A percentile compares a stretch with the other conserved stretches of the same genome.
Evolutionary conservation across 306 rosid species (phyloP).

Genomic region (Medicago lupulina): DNA sequence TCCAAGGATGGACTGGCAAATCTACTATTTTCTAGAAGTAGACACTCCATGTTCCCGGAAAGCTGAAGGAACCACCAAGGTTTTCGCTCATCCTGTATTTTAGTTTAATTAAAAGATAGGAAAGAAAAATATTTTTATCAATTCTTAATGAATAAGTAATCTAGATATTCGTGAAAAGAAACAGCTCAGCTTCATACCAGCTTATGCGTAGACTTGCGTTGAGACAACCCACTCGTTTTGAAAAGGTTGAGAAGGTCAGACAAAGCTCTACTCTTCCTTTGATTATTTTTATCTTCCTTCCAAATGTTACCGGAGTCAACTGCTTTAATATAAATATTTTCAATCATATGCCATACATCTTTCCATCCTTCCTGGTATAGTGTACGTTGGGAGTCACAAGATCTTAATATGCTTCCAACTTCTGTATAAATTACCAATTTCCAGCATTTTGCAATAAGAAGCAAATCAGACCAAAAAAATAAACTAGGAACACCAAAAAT

Average conservation of each 20-base stretch:
- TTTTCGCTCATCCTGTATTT: constrained; percentile 61
- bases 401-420: constrained; percentile 42
- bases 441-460: background rate
- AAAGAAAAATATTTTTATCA: background rate
- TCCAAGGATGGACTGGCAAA: constrained; percentile 47
- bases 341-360: constrained; percentile 64
- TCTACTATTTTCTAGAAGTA: constrained; percentile 55
- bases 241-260: constrained; percentile 76
- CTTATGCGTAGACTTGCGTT: constrained; percentile 58
- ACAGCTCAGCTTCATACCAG: constrained; percentile 54
- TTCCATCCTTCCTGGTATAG: constrained; percentile 61
- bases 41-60: constrained; percentile 55
- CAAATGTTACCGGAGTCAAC: constrained; percentile 63
- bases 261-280: constrained; percentile 72
- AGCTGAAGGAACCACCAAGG: constrained; percentile 93
- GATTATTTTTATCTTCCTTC: constrained; percentile 77
- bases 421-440: constrained; percentile 45
- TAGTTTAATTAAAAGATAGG: background rate
- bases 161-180: constrained; percentile 18
- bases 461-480: constrained; percentile 3
- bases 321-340: constrained; percentile 55
- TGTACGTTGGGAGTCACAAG: constrained; percentile 48
- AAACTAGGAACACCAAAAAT: background rate
- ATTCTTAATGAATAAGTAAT: constrained; percentile 22
- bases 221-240: constrained; percentile 74